Evolutionary conservation across 2,329 filamentous ascomycete species (phyloP).

Genomic region (Cladophialophora psammophila): DNA sequence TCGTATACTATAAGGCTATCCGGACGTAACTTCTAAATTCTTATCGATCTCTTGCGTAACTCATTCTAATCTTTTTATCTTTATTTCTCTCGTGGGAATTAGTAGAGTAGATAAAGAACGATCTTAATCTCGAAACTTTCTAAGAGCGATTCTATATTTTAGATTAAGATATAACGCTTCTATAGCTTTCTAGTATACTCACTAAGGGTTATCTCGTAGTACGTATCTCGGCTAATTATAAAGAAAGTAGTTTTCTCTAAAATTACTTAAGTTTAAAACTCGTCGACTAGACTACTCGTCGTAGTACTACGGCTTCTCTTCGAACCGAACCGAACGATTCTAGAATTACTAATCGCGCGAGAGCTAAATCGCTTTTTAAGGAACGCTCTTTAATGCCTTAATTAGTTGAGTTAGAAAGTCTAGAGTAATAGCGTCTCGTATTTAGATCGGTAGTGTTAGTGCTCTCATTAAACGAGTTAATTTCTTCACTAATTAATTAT

Average conservation of each 20-base stretch:
- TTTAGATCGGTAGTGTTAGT: too few relatives aligned
- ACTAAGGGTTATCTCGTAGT: neutral
- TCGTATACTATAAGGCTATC: slow-evolving; percentile 1
- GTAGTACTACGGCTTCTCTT: neutral
- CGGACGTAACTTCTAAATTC: neutral
- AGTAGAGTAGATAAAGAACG: neutral
- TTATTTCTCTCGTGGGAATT: neutral
- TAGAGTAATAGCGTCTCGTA: too few relatives aligned
- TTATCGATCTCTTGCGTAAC: neutral
- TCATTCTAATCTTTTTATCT: neutral
- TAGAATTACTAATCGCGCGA: too few relatives aligned
- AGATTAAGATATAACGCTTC: slow-evolving; percentile 6
- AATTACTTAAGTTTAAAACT: neutral
- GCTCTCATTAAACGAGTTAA: too few relatives aligned
- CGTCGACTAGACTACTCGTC: neutral
- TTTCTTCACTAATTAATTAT: too few relatives aligned
- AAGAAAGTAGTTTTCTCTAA: neutral
- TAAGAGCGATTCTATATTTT: neutral
- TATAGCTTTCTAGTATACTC: neutral
- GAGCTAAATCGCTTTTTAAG: too few relatives aligned
- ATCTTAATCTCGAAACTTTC: neutral
- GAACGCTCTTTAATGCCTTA: too few relatives aligned
- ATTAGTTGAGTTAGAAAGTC: too few relatives aligned
- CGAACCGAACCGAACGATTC: neutral
- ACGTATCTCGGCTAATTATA: neutral